Base-by-base conservation (phyloP, 225 moss, liverwort and hornwort species). In the Sphagnum contortum region DNA sequence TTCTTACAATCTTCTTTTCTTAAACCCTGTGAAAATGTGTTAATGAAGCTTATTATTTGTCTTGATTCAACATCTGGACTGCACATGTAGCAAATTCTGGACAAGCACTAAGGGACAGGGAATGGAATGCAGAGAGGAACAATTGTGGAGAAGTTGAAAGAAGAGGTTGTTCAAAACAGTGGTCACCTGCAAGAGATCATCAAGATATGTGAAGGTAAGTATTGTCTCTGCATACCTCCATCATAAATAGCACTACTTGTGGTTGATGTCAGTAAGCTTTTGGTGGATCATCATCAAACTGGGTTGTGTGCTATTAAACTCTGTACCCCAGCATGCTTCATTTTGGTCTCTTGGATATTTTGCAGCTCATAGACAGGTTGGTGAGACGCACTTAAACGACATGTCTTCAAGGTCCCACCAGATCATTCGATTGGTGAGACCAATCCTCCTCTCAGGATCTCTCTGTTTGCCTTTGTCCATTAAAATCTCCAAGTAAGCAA, bases 351-450 rank as follows among this genome's bases (percentile, higher is more conserved):
- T 29, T 29, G 29, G 29, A 29, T 29, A 1, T 29, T 45, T 47
- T 63, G 57, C 81, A 94, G 93, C 93, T 65, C 98, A 98, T 69
- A 78, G 98, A 73, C 98, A 98, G 76, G 98, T 98, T 44, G 98
- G 98, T 70, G 93, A 98, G 77, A 98, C 98, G 46, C 83, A 87
- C 45, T 68, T 98, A n/a, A 93, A 93, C 70, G 98, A 98, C 59
- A 91, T 68, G 57, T 93, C 93, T 53, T 98, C 98, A 14, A 79
- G 98, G 66, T 98, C 98, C 12, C 98, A 98, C 71, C 93, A 98
- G 70, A 98, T 98, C 52, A 93, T 98, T 63, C 79, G 98, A 72
- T 59, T 92, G 91, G 94, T 94, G 29, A 29, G 29, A 29, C 29
- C 59, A 77, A 82, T 79, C 59, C 3, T 50, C 59, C 4, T 47